Conservation (phyloP, 106 monocot genomes). For the Acanthochlamys bracteata region DNA sequence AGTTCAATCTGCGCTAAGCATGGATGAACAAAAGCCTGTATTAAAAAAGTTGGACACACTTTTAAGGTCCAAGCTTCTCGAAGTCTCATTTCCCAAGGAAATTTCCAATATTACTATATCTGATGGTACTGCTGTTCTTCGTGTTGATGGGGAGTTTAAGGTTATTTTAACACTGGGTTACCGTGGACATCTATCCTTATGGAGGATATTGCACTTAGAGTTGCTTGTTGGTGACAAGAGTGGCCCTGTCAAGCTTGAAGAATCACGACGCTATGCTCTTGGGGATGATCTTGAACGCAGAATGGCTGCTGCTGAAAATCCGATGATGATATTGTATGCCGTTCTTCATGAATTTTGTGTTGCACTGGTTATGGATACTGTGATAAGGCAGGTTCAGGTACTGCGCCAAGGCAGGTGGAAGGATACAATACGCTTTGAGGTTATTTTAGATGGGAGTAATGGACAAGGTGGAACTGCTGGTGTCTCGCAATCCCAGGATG, state of each 20-base stretch:
- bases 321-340: constrained; percentile 67
- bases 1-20: constrained; percentile 38
- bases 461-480: constrained; percentile 41
- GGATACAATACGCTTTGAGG: constrained; percentile 90
- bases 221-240: constrained; percentile 88
- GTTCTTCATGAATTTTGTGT: constrained; percentile 88
- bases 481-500: constrained; percentile 52
- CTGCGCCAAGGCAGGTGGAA: constrained; percentile 88
- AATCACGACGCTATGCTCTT: constrained; percentile 67
- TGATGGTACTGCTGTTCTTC: constrained; percentile 63
- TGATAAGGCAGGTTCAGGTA: constrained; percentile 73
- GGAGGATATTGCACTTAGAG: constrained; percentile 92
- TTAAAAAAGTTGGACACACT: constrained; percentile 70
- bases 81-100: constrained; percentile 66
- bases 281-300: constrained; percentile 95
- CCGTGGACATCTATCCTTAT: constrained; percentile 74
- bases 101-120: constrained; percentile 60
- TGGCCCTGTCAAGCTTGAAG: constrained; percentile 76
- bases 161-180: constrained; percentile 91
- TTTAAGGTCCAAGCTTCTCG: constrained; percentile 75
- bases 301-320: constrained; percentile 86
- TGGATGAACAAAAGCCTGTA: constrained; percentile 64
- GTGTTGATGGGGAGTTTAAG: constrained; percentile 84
- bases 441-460: constrained; percentile 55
- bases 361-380: constrained; percentile 94